A percentile compares a stretch with the other conserved stretches of the same genome.
Evolutionary conservation across 116 monocot species (phyloP).

Genomic region (Trichopus zeylanicus): DNA sequence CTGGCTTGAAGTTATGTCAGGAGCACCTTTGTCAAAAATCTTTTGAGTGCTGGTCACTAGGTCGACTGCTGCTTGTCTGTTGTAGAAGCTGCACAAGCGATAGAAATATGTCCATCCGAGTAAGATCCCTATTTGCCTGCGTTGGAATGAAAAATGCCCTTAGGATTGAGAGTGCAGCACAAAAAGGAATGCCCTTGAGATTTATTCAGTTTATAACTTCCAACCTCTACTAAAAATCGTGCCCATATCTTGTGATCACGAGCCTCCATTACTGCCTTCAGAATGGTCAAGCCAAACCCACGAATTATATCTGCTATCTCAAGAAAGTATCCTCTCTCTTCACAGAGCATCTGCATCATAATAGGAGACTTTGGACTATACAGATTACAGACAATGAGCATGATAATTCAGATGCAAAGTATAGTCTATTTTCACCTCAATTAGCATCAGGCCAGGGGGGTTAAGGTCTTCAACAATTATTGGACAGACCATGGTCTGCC

Average conservation of each 20-base stretch:
- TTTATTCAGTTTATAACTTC: neutral
- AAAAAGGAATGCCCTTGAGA: neutral
- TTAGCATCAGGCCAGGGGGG: slow-evolving; percentile 87
- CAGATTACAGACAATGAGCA: neutral
- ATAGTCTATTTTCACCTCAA: slow-evolving; percentile 53
- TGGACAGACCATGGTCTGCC: slow-evolving; percentile 93
- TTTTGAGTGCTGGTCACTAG: slow-evolving; percentile 15
- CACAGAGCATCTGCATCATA: slow-evolving; percentile 75
- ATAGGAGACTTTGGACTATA: neutral
- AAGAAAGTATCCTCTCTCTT: slow-evolving; percentile 86
- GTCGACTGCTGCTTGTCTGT: slow-evolving; percentile 31
- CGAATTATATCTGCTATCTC: slow-evolving; percentile 93
- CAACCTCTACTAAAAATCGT: slow-evolving; percentile 86
- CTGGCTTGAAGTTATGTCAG: slow-evolving; percentile 23
- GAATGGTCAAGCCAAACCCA: slow-evolving; percentile 82
- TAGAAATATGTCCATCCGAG: slow-evolving; percentile 94
- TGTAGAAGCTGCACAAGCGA: slow-evolving; percentile 78
- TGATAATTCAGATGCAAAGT: neutral
- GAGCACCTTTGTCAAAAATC: slow-evolving; percentile 18
- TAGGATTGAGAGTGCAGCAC: no score
- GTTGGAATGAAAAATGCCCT: slow-evolving; percentile 1
- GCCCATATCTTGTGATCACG: slow-evolving; percentile 75
- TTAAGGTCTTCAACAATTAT: slow-evolving; percentile 79
- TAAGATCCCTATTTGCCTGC: slow-evolving; percentile 70
- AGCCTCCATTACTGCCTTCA: slow-evolving; percentile 84